Evolutionary conservation across 1,139 yeast species (phyloP).

Genomic region (Kodamaea sp.): DNA sequence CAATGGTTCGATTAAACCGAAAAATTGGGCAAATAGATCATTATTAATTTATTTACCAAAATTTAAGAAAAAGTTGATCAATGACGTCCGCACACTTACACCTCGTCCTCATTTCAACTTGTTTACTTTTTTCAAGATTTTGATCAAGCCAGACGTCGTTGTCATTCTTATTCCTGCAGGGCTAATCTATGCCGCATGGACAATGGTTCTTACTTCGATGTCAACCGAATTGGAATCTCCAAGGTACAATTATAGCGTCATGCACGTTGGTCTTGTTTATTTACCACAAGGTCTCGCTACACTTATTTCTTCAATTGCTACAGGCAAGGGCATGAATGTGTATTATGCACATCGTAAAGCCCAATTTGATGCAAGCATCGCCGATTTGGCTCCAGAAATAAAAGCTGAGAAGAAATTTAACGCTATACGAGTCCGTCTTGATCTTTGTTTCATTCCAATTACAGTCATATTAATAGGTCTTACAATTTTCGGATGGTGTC

Average conservation of each 20-base stretch:
- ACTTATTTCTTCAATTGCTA: constrained; percentile 27
- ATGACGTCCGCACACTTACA: constrained; percentile 26
- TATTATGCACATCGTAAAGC: constrained; percentile 19
- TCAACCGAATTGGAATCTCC: constrained; percentile 28
- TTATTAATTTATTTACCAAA: constrained; percentile 24
- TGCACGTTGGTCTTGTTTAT: constrained; percentile 38
- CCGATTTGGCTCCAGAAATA: background rate
- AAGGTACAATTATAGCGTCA: constrained; percentile 30
- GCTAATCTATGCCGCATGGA: constrained; percentile 37
- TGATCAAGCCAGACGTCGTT: constrained; percentile 22
- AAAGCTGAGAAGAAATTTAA: constrained; percentile 22
- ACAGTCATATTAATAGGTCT: constrained; percentile 24
- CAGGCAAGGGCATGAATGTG: constrained; percentile 28
- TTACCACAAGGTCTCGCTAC: constrained; percentile 38
- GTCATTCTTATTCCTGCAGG: constrained; percentile 31
- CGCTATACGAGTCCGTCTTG: constrained; percentile 25
- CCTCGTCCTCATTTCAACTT: constrained; percentile 20
- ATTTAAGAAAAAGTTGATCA: constrained; percentile 22
- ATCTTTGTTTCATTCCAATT: constrained; percentile 25
- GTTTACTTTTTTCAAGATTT: constrained; percentile 29
- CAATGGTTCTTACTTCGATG: constrained; percentile 32
- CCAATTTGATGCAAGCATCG: constrained; percentile 9
- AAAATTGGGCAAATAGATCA: constrained; percentile 18
- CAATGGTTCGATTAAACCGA: constrained; percentile 35
- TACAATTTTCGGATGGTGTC: constrained; percentile 41